Evolutionary conservation across 2,329 filamentous ascomycete species (phyloP).

Genomic region (Fusarium aywerte): DNA sequence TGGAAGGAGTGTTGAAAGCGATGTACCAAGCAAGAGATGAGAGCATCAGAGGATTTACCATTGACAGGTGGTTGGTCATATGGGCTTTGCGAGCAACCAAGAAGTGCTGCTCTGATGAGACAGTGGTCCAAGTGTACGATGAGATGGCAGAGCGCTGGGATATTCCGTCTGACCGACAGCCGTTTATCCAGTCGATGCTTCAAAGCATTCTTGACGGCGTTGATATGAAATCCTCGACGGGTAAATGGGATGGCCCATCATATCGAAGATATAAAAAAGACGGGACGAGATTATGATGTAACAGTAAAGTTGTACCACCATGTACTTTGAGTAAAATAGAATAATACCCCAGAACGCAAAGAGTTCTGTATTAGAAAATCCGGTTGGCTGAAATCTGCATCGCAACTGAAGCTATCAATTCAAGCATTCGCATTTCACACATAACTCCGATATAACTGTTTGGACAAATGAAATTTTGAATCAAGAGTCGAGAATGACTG

Average conservation of each 20-base stretch:
- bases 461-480: slow-evolving; percentile 43
- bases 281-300: slow-evolving; percentile 47
- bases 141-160: slow-evolving; percentile 61
- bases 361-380: slow-evolving; percentile 24
- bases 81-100: slow-evolving; percentile 72
- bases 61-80: slow-evolving; percentile 70
- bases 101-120: slow-evolving; percentile 63
- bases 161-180: slow-evolving; percentile 53
- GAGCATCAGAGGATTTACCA: slow-evolving; percentile 58
- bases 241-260: slow-evolving; percentile 41
- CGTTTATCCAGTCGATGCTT: slow-evolving; percentile 61
- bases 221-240: slow-evolving; percentile 46
- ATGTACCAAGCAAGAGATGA: slow-evolving; percentile 67
- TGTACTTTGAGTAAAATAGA: slow-evolving; percentile 38
- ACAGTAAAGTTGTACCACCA: slow-evolving; percentile 41
- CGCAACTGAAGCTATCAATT: neutral
- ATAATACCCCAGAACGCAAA: slow-evolving; percentile 38
- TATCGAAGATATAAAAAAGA: slow-evolving; percentile 45
- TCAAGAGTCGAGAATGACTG: slow-evolving; percentile 45
- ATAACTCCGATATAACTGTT: neutral
- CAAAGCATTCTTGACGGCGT: slow-evolving; percentile 54
- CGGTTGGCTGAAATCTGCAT: neutral
- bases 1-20: slow-evolving; percentile 74
- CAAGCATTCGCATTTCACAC: slow-evolving; percentile 5
- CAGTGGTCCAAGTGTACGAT: slow-evolving; percentile 66